Evolutionary conservation across 1,139 yeast genomes (phyloP).

Genomic region (Suhomyces yuchorum): DNA sequence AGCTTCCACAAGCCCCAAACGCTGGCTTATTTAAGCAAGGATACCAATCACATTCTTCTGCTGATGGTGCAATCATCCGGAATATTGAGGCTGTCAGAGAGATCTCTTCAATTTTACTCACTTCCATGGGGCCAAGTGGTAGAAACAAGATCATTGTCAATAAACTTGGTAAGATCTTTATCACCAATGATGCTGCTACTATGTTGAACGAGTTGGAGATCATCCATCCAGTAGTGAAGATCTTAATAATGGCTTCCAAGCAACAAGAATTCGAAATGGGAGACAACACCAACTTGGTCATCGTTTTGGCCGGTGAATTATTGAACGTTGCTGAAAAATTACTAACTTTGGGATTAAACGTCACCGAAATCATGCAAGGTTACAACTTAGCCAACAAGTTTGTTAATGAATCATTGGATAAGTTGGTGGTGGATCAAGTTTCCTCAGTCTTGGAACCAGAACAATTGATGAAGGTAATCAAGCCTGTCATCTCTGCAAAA

Average conservation of each 20-base stretch:
- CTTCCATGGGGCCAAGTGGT: slow-evolving; percentile 98
- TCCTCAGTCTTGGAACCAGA: slow-evolving; percentile 55
- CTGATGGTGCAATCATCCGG: slow-evolving; percentile 92
- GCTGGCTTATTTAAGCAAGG: slow-evolving; percentile 95
- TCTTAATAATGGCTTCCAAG: slow-evolving; percentile 92
- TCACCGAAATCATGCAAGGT: slow-evolving; percentile 89
- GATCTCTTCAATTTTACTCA: slow-evolving; percentile 84
- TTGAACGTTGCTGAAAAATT: slow-evolving; percentile 82
- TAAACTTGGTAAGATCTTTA: slow-evolving; percentile 73
- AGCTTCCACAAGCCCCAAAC: slow-evolving; percentile 91
- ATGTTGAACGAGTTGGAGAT: slow-evolving; percentile 91
- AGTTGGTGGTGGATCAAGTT: slow-evolving; percentile 63
- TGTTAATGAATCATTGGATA: slow-evolving; percentile 68
- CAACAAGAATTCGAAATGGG: slow-evolving; percentile 90
- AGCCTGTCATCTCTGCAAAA: slow-evolving; percentile 89
- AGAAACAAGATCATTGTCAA: slow-evolving; percentile 94
- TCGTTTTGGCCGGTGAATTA: slow-evolving; percentile 83
- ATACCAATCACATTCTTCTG: slow-evolving; percentile 82
- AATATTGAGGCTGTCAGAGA: slow-evolving; percentile 95
- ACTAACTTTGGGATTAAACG: slow-evolving; percentile 80
- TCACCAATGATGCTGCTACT: slow-evolving; percentile 97
- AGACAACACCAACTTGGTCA: slow-evolving; percentile 51
- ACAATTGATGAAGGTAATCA: slow-evolving; percentile 72
- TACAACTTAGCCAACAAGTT: slow-evolving; percentile 79
- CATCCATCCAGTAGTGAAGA: slow-evolving; percentile 96